Base-by-base conservation (phyloP, 2,329 filamentous ascomycete species). In the Claviceps pazoutovae region DNA sequence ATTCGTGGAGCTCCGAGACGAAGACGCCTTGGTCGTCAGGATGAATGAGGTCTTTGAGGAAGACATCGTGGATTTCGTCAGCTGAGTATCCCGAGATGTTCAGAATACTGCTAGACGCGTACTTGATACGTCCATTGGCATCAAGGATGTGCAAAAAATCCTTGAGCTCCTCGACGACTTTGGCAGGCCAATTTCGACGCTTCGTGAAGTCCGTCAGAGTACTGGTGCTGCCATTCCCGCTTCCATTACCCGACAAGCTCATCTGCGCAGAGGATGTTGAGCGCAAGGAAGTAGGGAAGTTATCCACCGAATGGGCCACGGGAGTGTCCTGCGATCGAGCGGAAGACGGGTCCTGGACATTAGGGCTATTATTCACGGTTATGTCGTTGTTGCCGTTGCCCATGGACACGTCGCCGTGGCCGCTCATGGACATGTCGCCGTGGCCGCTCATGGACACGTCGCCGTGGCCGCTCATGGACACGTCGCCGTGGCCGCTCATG, bases 81-180 rank as follows among this genome's bases (percentile, higher is more conserved):
- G 79, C 69, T 17, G 79, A 74, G 66, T 88, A 91, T 47, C 90
- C 90, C 2, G 87, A 91, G 41, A 96, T 74, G 4, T 70, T 63
- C 56, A 82, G 79, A 59, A 85, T 80, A 53, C 86, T 93, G 1
- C 87, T 85, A 38, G 89, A 95, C n/a, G 85, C 81, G 63, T 93
- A 95, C 54, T 86, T 78, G 59, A 97, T 84, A 57, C 85, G 81
- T 39, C 89, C 88, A 60, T 93, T 83, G 23, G 87, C 80, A 46
- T 88, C 89, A 49, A 97, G 78, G 54, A 97, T 89, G 63, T 95
- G 83, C 51, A 95, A 70, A 59, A 96, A 80, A 66, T 96, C 91
- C 63, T 84, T 86, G 59, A 97, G 74, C 72, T 95, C 90, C 66
- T 94, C 87, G 23, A 96, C 79, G 13, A 95, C 84, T 57, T 87